phyloP scores from a whole-genome alignment of 2,329 filamentous ascomycete species.

The Colletotrichum somersetense region DNA sequence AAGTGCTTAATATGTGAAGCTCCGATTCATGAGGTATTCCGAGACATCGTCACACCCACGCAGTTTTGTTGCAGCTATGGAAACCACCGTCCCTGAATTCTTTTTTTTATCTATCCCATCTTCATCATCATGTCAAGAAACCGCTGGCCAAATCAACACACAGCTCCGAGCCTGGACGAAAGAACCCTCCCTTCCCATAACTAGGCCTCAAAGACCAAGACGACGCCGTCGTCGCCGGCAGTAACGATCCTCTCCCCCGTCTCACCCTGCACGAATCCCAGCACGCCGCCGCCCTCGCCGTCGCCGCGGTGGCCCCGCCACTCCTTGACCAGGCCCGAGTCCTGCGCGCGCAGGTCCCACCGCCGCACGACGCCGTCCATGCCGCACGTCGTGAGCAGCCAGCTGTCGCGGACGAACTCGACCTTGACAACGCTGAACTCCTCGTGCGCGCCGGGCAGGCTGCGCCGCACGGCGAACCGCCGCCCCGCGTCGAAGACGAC shows the following conservation, averaged over 20 bases:
- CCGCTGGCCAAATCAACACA: neutral
- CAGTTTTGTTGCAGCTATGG: neutral
- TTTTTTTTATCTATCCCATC: slow-evolving; percentile 33
- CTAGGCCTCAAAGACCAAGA: slow-evolving; percentile 74
- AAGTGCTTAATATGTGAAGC: neutral
- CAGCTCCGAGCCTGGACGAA: too few relatives aligned
- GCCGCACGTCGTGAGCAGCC: slow-evolving; percentile 86
- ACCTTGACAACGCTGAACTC: slow-evolving; percentile 93
- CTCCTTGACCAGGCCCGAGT: slow-evolving; percentile 79
- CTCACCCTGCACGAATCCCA: slow-evolving; percentile 89
- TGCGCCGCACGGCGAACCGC: slow-evolving; percentile 86
- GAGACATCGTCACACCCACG: slow-evolving; percentile 3
- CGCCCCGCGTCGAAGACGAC: slow-evolving; percentile 89
- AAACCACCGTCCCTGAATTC: neutral
- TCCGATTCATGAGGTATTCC: slow-evolving; percentile 10
- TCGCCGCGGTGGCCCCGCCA: slow-evolving; percentile 91
- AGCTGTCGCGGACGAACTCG: slow-evolving; percentile 79
- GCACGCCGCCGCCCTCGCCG: slow-evolving; percentile 87
- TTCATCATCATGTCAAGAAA: slow-evolving; percentile 14
- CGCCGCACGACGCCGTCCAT: slow-evolving; percentile 92
- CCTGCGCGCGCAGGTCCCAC: slow-evolving; percentile 83
- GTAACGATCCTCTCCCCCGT: slow-evolving; percentile 83
- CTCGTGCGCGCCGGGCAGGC: slow-evolving; percentile 86
- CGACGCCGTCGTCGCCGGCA: slow-evolving; percentile 86
- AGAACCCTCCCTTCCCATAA: too few relatives aligned